phyloP scores from a whole-genome alignment of 228 moss, liverwort and hornwort species.

The Sphagnum fallax region DNA sequence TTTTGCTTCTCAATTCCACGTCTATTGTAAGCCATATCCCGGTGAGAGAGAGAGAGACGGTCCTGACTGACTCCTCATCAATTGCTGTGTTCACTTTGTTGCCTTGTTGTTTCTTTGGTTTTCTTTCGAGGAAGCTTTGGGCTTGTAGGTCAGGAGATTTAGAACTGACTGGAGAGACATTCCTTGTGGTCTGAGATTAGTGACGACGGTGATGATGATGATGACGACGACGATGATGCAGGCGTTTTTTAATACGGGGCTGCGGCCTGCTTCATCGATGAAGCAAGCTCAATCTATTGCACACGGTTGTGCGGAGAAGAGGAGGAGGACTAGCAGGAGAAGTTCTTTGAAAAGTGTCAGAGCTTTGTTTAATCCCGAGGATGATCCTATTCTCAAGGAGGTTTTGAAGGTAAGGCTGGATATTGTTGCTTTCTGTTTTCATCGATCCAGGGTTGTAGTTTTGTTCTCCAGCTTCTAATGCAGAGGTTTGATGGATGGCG shows the following conservation, averaged over 20 bases:
- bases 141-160: too few species aligned
- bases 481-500: too few species aligned
- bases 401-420: constrained; percentile 41
- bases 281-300: constrained; percentile 12
- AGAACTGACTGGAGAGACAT: too few species aligned
- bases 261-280: constrained; percentile 29
- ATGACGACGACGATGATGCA: constrained; percentile 10
- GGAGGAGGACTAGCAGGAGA: not conserved
- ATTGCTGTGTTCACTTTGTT: too few species aligned
- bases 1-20: too few species aligned
- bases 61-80: too few species aligned
- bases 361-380: constrained; percentile 46
- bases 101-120: too few species aligned
- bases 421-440: not conserved
- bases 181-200: too few species aligned
- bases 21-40: too few species aligned
- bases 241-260: constrained; percentile 24
- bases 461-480: not conserved
- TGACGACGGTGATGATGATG: too few species aligned
- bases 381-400: constrained; percentile 71
- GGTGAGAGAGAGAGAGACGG: too few species aligned
- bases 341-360: constrained; percentile 15
- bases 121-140: too few species aligned
- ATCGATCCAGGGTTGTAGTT: not conserved
- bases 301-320: constrained; percentile 13